A percentile compares a stretch with the other conserved stretches of the same genome.
Conservation (phyloP, 2,329 filamentous ascomycete species). For the Diaporthe citri region DNA sequence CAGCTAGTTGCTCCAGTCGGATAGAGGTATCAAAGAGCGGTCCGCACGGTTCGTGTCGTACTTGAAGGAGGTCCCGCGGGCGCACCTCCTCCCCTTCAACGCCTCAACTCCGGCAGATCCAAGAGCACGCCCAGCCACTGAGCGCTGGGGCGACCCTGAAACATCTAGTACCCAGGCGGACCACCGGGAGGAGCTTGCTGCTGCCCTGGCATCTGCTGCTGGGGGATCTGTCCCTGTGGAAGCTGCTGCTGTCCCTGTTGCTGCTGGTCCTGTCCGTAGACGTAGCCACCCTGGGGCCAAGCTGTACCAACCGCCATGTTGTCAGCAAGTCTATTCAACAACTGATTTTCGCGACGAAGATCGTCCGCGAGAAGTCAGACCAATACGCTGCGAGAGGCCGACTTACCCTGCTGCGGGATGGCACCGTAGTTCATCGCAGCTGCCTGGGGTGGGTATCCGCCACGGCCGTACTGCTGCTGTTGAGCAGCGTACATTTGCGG, state of each 20-base stretch:
- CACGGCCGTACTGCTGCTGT: slow-evolving; percentile 56
- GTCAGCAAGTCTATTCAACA: neutral
- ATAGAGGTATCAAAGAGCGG: slow-evolving; percentile 14
- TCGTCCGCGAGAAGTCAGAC: neutral
- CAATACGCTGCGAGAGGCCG: neutral
- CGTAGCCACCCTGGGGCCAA: slow-evolving; percentile 48
- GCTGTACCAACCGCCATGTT: slow-evolving; percentile 45
- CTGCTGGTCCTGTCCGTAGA: slow-evolving; percentile 48
- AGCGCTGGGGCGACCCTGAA: neutral
- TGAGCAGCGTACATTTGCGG: slow-evolving; percentile 51
- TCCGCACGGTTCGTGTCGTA: slow-evolving; percentile 5
- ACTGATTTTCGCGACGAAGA: neutral
- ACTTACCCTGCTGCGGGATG: slow-evolving; percentile 53
- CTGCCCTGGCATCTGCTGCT: slow-evolving; percentile 45
- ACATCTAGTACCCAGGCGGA: slow-evolving; percentile 36
- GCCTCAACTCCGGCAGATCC: slow-evolving; percentile 24
- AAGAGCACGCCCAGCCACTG: slow-evolving; percentile 14
- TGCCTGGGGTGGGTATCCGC: slow-evolving; percentile 56
- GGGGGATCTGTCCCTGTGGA: slow-evolving; percentile 39
- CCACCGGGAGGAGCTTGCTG: slow-evolving; percentile 35
- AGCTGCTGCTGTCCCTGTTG: slow-evolving; percentile 51
- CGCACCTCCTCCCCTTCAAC: neutral
- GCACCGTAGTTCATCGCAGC: slow-evolving; percentile 54
- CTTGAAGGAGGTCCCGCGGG: neutral
- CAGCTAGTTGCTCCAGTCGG: slow-evolving; percentile 11